A percentile compares a stretch with the other conserved stretches of the same genome.
Evolutionary conservation across 805 yeast genomes (phyloP).

Genomic region (Saturnispora bothae): DNA sequence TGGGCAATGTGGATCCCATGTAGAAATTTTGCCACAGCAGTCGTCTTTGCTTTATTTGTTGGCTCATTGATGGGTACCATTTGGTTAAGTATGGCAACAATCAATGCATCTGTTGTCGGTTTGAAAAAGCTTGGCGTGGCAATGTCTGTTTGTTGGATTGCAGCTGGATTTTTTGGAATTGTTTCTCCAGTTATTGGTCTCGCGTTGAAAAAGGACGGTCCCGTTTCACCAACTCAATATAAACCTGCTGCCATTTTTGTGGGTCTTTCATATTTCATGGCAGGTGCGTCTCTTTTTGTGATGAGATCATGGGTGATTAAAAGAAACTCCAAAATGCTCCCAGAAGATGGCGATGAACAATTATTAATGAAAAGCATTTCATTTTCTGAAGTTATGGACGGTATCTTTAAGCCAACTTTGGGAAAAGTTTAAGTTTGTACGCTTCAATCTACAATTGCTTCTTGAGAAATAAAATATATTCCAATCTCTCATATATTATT

Average conservation of each 20-base stretch:
- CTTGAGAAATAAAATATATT: no score
- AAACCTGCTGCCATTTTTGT: conserved; percentile 45
- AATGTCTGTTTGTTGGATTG: conserved; percentile 38
- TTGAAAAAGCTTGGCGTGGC: conserved; percentile 41
- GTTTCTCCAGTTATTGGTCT: conserved; percentile 55
- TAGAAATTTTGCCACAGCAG: conserved; percentile 43
- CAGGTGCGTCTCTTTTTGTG: conserved; percentile 32
- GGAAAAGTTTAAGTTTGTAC: conserved; percentile 13
- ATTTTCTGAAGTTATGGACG: neutral
- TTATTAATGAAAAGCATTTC: conserved; percentile 14
- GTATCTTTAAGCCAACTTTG: conserved; percentile 8
- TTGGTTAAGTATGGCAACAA: conserved; percentile 45
- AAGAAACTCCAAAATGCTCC: conserved; percentile 29
- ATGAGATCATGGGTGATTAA: conserved; percentile 48
- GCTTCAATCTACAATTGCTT: no score
- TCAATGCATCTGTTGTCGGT: conserved; percentile 44
- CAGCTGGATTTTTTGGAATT: conserved; percentile 40
- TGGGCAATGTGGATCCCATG: conserved; percentile 51
- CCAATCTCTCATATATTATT: no score
- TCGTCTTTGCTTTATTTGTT: conserved; percentile 39
- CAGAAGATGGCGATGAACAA: conserved; percentile 16
- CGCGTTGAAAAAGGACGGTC: conserved; percentile 31
- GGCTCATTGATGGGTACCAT: conserved; percentile 55
- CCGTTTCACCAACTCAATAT: conserved; percentile 36
- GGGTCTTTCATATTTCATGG: conserved; percentile 42